Evolutionary conservation across 139 green algal species (phyloP).

Genomic region (Chlorella sp.): DNA sequence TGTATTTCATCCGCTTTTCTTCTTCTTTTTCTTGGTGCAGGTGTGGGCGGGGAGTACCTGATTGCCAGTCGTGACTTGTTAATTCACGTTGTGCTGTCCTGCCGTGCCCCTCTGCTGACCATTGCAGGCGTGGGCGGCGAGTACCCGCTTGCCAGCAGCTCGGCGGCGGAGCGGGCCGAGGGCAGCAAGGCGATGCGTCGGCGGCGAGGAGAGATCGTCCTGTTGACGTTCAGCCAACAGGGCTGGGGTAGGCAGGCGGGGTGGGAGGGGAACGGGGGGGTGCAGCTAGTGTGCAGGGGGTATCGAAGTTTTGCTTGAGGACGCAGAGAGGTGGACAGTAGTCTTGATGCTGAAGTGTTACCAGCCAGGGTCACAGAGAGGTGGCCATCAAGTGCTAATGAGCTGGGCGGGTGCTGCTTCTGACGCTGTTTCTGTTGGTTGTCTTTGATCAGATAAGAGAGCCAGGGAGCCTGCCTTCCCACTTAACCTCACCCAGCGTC

Average conservation of each 20-base stretch:
- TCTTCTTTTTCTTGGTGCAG: too few relatives aligned
- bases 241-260: neutral
- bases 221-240: conserved; percentile 38
- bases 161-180: conserved; percentile 79
- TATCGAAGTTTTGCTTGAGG: neutral
- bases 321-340: too few relatives aligned
- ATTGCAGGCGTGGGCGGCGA: conserved; percentile 64
- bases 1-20: too few relatives aligned
- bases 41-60: neutral
- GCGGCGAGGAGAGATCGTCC: conserved; percentile 38
- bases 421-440: too few relatives aligned
- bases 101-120: neutral
- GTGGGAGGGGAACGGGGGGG: neutral
- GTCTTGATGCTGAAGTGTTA: too few relatives aligned
- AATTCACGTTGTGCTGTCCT: neutral
- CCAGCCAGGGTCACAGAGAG: too few relatives aligned
- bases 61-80: neutral
- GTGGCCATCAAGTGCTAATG: too few relatives aligned
- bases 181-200: conserved; percentile 51
- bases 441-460: too few relatives aligned
- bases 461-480: too few relatives aligned
- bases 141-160: conserved; percentile 83
- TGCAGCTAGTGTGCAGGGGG: neutral
- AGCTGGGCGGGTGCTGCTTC: too few relatives aligned
- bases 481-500: too few relatives aligned